Evolutionary conservation across 305 asterid species (phyloP).

Genomic region (Fraxinus sp.): DNA sequence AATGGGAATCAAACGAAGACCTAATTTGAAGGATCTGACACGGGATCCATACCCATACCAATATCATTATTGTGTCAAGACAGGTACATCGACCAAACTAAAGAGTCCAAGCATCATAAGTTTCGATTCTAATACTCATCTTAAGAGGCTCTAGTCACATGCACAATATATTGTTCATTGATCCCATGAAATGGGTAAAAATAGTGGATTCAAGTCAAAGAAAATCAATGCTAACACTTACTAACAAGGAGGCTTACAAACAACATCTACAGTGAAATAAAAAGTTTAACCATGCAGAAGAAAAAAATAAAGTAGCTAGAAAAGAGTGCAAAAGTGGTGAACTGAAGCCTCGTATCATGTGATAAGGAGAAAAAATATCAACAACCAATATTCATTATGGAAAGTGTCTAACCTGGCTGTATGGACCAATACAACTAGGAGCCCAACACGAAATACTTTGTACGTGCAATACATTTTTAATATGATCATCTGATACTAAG

Average conservation of each 20-base stretch:
- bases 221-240: not conserved
- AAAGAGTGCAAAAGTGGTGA: not conserved
- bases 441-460: slow-evolving; percentile 98
- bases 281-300: not conserved
- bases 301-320: slow-evolving; percentile 12
- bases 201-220: not conserved
- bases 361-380: slow-evolving; percentile 4
- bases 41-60: not conserved
- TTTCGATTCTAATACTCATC: not conserved
- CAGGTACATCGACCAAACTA: not conserved
- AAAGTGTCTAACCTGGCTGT: slow-evolving; percentile 74
- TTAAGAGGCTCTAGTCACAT: not conserved
- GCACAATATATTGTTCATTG: not conserved
- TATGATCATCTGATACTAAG: slow-evolving; percentile 63
- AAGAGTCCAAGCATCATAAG: not conserved
- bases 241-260: slow-evolving; percentile 3
- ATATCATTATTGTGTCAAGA: not conserved
- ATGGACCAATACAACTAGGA: slow-evolving; percentile 98
- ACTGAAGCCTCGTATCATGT: slow-evolving; percentile 6
- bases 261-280: not conserved
- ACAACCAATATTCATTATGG: slow-evolving; percentile 1
- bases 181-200: slow-evolving; percentile 3
- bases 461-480: slow-evolving; percentile 84
- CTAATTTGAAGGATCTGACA: not conserved
- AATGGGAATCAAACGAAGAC: too few species aligned